Evolutionary conservation across 495 filamentous ascomycete species (phyloP).

Genomic region (Penicillium roqueforti): DNA sequence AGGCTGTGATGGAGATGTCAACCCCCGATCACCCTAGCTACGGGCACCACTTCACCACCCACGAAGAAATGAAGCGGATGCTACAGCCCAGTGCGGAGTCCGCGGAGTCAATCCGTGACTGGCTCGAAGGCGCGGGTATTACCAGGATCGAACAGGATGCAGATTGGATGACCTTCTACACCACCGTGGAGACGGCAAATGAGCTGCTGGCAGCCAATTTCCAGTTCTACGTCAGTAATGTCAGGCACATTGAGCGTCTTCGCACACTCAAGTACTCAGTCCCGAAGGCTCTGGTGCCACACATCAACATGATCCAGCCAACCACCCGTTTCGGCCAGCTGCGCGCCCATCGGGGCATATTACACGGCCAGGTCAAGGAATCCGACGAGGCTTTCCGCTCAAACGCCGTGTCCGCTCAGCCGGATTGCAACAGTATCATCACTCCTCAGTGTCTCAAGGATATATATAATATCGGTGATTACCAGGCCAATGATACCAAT

Average conservation of each 20-base stretch:
- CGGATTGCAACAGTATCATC: conserved; percentile 43
- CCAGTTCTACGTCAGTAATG: conserved; percentile 47
- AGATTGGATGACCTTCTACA: conserved; percentile 59
- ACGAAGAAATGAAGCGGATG: conserved; percentile 51
- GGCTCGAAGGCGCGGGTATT: conserved; percentile 49
- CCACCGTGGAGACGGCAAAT: conserved; percentile 52
- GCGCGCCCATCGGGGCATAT: conserved; percentile 32
- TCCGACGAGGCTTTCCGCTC: conserved; percentile 20
- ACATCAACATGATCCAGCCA: conserved; percentile 52
- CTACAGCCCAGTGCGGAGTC: conserved; percentile 46
- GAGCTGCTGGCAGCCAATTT: conserved; percentile 54
- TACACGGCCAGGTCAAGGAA: conserved; percentile 26
- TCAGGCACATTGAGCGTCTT: conserved; percentile 40
- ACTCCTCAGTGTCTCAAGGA: conserved; percentile 57
- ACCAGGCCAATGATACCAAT: conserved; percentile 29
- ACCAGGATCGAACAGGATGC: conserved; percentile 48
- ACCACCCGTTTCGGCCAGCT: conserved; percentile 55
- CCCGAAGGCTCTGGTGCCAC: conserved; percentile 44
- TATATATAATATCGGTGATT: conserved; percentile 59
- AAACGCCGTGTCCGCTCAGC: conserved; percentile 15
- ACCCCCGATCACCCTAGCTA: conserved; percentile 55
- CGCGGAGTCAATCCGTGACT: conserved; percentile 38
- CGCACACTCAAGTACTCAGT: conserved; percentile 59
- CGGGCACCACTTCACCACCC: conserved; percentile 55
- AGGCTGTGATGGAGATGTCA: conserved; percentile 56